Base-by-base conservation (phyloP, 2,329 filamentous ascomycete species). In the Microdochium bolleyi region DNA sequence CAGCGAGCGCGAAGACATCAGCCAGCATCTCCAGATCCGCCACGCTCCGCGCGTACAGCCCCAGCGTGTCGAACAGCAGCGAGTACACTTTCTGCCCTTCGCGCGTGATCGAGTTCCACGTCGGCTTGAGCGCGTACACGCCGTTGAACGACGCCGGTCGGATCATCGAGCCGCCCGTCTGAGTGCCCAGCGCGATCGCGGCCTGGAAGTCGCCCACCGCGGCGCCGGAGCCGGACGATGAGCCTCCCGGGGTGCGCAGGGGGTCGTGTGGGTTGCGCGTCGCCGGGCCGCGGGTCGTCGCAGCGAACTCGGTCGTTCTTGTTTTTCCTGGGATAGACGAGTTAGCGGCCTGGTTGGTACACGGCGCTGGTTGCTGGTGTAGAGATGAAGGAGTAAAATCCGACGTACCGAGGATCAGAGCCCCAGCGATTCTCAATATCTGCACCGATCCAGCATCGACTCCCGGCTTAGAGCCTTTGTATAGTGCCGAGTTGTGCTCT, bases 111-210 rank as follows among this genome's bases (percentile, higher is more conserved):
- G 80, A 67, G 52, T 78, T 79, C 81, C 82, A 87, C 0, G 83
- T 88, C 2, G 84, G 83, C 61, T 87, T 88, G 52, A 86, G 70
- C 0, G 74, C 83, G 53, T 82, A 88, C 3, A 83, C 72, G 5
- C 84, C 84, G 55, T 81, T 85, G 67, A 79, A 88, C 0, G 82
- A 82, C 0, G 72, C 84, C 0, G 85, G 85, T 0, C 84, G 76
- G 48, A 88, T 79, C 0, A 73, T 80, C 54, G 79, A 84, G 0
- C 85, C 85, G 2, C 78, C 80, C 0, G 84, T 89, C 60, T 88
- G 84, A 0, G 84, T 85, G 0, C 83, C 85, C 0, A 88, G 67
- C 0, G 70, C 76, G 11, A 88, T 60, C 0, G 83, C 80, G 0
- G 76, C 77, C 56, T 88, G 84, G 51, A 78, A 77, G 56, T 88